Evolutionary conservation across 2,329 filamentous ascomycete genomes (phyloP).

Genomic region (Neurospora sp.): DNA sequence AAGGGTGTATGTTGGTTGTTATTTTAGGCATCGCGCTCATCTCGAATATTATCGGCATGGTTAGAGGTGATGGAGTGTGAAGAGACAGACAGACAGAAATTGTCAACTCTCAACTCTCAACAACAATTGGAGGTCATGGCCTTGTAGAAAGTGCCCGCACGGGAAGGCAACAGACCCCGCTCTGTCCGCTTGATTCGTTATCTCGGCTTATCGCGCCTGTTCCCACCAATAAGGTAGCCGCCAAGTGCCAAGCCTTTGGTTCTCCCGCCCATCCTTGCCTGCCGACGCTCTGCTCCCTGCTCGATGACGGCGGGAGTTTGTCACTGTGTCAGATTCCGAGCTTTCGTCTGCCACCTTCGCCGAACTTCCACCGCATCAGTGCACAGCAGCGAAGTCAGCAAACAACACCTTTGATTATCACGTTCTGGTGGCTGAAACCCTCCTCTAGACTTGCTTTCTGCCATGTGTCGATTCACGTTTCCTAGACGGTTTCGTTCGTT

Average conservation of each 20-base stretch:
- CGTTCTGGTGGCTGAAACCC: neutral
- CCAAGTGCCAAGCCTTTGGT: neutral
- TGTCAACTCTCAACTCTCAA: neutral
- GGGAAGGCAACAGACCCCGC: neutral
- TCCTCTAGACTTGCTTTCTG: neutral
- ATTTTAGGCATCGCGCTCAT: neutral
- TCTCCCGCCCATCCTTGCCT: neutral
- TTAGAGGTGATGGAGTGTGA: neutral
- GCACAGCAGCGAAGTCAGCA: neutral
- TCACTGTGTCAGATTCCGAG: neutral
- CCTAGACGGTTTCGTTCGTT: neutral
- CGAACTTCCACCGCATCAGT: neutral
- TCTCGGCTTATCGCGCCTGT: neutral
- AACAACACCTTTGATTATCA: neutral
- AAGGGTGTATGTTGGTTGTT: neutral
- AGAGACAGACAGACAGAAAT: neutral
- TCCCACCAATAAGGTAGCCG: neutral
- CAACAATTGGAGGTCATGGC: neutral
- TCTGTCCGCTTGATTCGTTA: neutral
- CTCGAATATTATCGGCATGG: neutral
- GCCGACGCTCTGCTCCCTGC: neutral
- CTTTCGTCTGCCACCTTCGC: neutral
- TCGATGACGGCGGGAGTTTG: neutral
- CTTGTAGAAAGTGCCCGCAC: neutral
- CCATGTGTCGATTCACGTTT: neutral